Conservation (phyloP, 2,329 filamentous ascomycete species). For the Escovopsis sp. region DNA sequence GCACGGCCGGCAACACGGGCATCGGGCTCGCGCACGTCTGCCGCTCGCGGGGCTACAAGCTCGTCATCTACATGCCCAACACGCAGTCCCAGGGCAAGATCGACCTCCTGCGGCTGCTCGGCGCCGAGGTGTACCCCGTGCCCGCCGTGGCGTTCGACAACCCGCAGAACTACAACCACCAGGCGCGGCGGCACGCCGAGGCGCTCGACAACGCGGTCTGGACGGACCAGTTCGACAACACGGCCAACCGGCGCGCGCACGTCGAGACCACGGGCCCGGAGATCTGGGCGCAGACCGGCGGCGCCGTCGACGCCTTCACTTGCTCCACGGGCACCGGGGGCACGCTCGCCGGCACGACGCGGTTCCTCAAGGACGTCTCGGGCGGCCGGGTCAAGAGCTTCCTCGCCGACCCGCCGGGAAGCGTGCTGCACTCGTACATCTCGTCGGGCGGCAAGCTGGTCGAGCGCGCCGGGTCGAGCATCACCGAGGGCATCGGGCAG, state of each 20-base stretch:
- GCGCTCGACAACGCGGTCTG: conserved; percentile 76
- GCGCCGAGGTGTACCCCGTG: conserved; percentile 90
- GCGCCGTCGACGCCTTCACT: conserved; percentile 83
- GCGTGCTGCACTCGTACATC: conserved; percentile 86
- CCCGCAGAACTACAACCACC: conserved; percentile 95
- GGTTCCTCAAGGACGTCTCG: conserved; percentile 75
- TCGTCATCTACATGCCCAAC: conserved; percentile 99
- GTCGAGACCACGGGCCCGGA: conserved; percentile 95
- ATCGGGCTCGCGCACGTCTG: conserved; percentile 97
- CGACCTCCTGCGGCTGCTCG: conserved; percentile 76
- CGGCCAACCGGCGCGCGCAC: conserved; percentile 82
- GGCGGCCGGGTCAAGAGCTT: conserved; percentile 70
- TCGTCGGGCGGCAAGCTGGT: conserved; percentile 65
- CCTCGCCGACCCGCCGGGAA: conserved; percentile 87
- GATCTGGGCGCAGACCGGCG: conserved; percentile 85
- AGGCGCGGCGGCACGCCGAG: conserved; percentile 83
- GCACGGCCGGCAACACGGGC: conserved; percentile 93
- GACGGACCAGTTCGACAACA: conserved; percentile 99
- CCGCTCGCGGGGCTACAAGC: conserved; percentile 76
- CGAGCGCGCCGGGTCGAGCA: conserved; percentile 74
- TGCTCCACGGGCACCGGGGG: conserved; percentile 89
- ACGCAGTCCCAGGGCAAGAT: conserved; percentile 98
- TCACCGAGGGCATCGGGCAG: conserved; percentile 96
- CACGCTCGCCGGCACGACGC: conserved; percentile 75
- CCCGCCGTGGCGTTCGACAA: conserved; percentile 93